Conservation (phyloP, 202 grass and related monocot genomes). For the Schoenoplectus tabernaemontani region DNA sequence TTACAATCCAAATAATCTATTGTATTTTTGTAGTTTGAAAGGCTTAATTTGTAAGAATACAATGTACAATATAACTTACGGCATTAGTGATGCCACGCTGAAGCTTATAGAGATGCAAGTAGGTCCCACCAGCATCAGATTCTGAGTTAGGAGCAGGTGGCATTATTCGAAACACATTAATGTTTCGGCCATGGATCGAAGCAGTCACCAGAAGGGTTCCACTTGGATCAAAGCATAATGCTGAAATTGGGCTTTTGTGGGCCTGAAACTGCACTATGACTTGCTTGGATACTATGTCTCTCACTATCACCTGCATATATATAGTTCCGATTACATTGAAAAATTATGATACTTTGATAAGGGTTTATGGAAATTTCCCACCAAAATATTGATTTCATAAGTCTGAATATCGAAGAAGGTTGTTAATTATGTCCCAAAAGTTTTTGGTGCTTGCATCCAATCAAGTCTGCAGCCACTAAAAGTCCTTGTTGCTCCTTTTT, state of each 20-base stretch:
- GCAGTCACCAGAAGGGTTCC: constrained; percentile 93
- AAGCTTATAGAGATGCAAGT: constrained; percentile 77
- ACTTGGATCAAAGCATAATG: constrained; percentile 90
- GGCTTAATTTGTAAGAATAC: constrained; percentile 4
- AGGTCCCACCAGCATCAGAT: constrained; percentile 48
- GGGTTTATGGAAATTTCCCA: background rate
- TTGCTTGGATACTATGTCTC: constrained; percentile 82
- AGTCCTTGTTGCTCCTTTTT: background rate
- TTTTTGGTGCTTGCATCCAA: constrained; percentile 4
- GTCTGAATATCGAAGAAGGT: background rate
- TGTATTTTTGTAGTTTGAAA: background rate
- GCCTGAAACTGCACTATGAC: constrained; percentile 90
- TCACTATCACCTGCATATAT: constrained; percentile 66
- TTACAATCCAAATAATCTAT: background rate
- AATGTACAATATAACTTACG: constrained; percentile 40
- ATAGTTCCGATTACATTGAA: background rate
- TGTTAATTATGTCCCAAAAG: background rate
- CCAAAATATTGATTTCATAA: constrained; percentile 14
- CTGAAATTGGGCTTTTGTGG: constrained; percentile 87
- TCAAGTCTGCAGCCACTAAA: constrained; percentile 7
- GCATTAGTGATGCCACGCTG: constrained; percentile 94
- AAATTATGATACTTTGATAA: background rate
- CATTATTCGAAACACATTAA: constrained; percentile 86
- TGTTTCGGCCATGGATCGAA: constrained; percentile 79
- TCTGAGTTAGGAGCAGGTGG: constrained; percentile 44